Percentiles rank a stretch among this genome's conserved stretches.
Conservation (phyloP, 371 early-diverging fungal species). For the Mortierella sp. region DNA sequence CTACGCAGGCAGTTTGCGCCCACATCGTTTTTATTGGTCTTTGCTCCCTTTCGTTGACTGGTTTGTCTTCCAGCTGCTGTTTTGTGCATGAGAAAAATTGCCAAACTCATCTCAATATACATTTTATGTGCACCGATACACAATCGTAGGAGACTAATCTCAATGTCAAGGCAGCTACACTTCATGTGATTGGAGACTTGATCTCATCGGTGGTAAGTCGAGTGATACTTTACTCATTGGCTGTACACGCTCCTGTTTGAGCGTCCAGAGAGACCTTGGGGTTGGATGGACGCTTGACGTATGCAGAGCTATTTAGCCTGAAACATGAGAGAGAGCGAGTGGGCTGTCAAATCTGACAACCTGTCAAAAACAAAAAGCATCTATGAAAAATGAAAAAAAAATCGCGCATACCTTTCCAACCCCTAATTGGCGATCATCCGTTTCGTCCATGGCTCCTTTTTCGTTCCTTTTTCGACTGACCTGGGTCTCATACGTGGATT, state of each 20-base stretch:
- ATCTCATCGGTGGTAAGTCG: slow-evolving; percentile 71
- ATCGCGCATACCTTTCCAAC: neutral
- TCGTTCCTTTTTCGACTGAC: neutral
- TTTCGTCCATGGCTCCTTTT: neutral
- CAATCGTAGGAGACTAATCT: slow-evolving; percentile 73
- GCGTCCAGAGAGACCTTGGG: slow-evolving; percentile 3
- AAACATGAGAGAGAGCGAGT: no score
- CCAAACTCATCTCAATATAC: neutral
- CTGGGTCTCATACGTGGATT: neutral
- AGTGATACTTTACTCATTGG: slow-evolving; percentile 21
- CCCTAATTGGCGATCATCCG: neutral
- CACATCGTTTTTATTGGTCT: neutral
- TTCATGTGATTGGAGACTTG: slow-evolving; percentile 89
- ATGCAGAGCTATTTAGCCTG: neutral
- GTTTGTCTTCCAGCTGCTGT: neutral
- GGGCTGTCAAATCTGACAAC: no score
- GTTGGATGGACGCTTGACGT: no score
- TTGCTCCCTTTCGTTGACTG: neutral
- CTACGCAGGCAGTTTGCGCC: no score
- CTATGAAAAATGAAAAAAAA: neutral
- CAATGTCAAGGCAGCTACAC: slow-evolving; percentile 77
- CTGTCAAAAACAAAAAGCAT: neutral
- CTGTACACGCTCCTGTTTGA: slow-evolving; percentile 28
- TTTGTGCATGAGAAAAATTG: neutral
- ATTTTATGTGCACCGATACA: neutral